Evolutionary conservation across 2,329 filamentous ascomycete genomes (phyloP), one percentile per base, ranked within the genome.

Genomic region (Ramularia collo-cygni): DNA sequence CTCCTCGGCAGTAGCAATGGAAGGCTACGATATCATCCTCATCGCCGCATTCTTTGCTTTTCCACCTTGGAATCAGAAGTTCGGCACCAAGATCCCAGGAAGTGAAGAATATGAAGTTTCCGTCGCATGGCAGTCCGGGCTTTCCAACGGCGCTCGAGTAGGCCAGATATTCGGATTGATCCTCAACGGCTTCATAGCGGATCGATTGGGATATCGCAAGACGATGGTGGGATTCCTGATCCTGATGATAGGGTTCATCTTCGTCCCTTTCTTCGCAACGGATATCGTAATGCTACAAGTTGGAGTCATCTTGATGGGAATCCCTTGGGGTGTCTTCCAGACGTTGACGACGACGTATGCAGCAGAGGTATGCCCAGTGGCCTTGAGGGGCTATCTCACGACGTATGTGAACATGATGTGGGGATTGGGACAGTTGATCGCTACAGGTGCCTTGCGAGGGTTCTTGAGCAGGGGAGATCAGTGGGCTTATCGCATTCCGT

Each of bases 161-260:
- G 81, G 81, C 30, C 77, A 81, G 56, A 77, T 85, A 35, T 69
- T 84, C 35, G 81, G 81, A 10, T 68, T 84, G 33, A 63, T 81
- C 48, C 66, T 83, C 57, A 82, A 81, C 54, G 81, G 81, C 27
- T 77, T 70, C 59, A 61, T 81, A 33, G 77, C 78, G 12, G 79
- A 85, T 60, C 38, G 49, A n/a, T 50, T 51, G 12, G 58, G 58
- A 8, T 59, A 52, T 42, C 46, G 47, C 26, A 55, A 74, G 57
- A 82, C 77, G 13, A 72, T 84, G 47, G 75, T 83, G 41, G 65
- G 54, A 14, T 77, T 75, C 26, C 66, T 84, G 36, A 54, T 68
- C 24, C 70, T 51, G 59, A 79, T 61, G 62, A 58, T 70, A n/a
- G 42, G 66, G 21, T 81, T 80, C 53, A 78, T 79, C 21, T 67